Base-by-base conservation (phyloP, 208 protist species). In the Crithidia acanthocephali region DNA sequence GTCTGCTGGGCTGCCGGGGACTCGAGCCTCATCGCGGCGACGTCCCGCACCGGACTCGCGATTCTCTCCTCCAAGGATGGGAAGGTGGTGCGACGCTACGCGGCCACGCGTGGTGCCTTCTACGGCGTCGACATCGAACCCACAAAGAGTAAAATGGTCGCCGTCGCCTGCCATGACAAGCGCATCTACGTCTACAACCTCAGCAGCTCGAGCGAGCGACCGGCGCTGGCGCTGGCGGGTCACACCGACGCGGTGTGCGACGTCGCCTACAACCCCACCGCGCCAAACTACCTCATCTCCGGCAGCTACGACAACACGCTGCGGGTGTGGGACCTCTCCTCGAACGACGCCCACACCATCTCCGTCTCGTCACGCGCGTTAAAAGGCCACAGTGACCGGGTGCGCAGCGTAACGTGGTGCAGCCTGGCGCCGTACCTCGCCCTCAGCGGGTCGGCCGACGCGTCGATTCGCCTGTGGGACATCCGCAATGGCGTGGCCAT, bases 391-490 rank as follows among this genome's bases (percentile, higher is more conserved):
- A 72, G 73, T 9, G 77, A 86, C 45, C 77, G 86, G 55, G 90
- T 97, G 18, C 74, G 83, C 33, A 84, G 81, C 33, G 69, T 97
- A 7, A 73, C 82, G 7, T 98, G 93, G 93, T 94, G 87, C 76
- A 85, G 75, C 53, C 67, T 96, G 5, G 82, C 95, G 1, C 93
- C 96, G 1, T 94, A 94, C 56, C 48, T 98, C 35, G 80, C 85
- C 37, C 45, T 98, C 42, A 94, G 88, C 57, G 92, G 90, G 27
- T 86, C 80, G 18, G 85, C 69, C 42, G 95, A 98, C 71, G 80
- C 79, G 23, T 88, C 93, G 22, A 83, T 98, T 33, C 89, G 93
- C 25, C 51, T 98, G 44, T 98, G 95, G 94, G 93, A 98, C 75
- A 58, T 93, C 20, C 87, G 91, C 62, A 91, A 79, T 58, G 81